phyloP scores from a whole-genome alignment of 2,329 filamentous ascomycete genomes.

The Trichoderma koningiopsis region DNA sequence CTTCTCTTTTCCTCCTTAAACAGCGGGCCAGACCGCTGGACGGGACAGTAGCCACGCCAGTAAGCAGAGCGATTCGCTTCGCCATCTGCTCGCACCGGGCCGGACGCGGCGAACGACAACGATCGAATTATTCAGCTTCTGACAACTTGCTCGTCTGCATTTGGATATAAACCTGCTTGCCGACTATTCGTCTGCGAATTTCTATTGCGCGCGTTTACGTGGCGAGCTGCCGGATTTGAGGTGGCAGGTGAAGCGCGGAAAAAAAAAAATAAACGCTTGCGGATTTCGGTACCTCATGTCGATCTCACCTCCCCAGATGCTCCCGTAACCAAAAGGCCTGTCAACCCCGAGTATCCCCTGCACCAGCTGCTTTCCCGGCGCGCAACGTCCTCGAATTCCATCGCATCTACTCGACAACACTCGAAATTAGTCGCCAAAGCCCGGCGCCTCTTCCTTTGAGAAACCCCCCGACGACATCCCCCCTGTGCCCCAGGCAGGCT shows the following conservation, averaged over 20 bases:
- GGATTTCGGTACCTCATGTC: slow-evolving; percentile 10
- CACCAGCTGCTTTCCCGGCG: slow-evolving; percentile 1
- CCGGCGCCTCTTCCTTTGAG: neutral
- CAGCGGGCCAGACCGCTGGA: slow-evolving; percentile 7
- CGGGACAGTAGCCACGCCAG: slow-evolving; percentile 5
- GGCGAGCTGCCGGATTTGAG: slow-evolving; percentile 13
- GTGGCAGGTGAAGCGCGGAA: slow-evolving; percentile 7
- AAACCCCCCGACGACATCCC: neutral
- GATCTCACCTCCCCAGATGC: slow-evolving; percentile 22
- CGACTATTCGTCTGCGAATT: neutral
- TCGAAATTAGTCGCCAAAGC: neutral
- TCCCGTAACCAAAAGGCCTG: slow-evolving; percentile 11
- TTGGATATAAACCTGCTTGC: neutral
- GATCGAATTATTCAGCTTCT: neutral
- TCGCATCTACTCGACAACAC: neutral
- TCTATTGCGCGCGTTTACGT: neutral
- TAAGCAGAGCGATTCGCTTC: slow-evolving; percentile 19
- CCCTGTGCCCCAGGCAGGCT: neutral
- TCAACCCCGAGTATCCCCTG: slow-evolving; percentile 5
- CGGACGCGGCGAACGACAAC: slow-evolving; percentile 15
- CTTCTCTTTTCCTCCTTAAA: neutral
- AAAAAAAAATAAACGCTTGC: slow-evolving; percentile 1
- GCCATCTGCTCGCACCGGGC: neutral
- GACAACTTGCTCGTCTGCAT: neutral
- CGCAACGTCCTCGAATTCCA: neutral